phyloP scores from a whole-genome alignment of 1,284 basidiomycete genomes.

The Heterobasidion parviporum region DNA sequence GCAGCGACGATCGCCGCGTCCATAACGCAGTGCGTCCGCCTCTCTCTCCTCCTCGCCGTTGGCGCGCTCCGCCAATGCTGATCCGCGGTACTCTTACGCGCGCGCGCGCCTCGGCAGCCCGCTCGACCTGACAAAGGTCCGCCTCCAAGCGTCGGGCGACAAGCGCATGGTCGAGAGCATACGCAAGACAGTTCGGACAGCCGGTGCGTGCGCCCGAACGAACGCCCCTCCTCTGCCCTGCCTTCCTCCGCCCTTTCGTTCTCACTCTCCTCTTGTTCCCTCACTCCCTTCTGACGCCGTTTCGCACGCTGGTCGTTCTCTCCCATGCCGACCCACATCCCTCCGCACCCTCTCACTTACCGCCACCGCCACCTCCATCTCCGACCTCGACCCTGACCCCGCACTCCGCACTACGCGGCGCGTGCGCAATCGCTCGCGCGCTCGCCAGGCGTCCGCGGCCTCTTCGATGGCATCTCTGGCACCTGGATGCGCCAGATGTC shows the following conservation, averaged over 20 bases:
- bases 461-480: slow-evolving; percentile 83
- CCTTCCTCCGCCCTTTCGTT: too few relatives aligned
- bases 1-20: slow-evolving; percentile 77
- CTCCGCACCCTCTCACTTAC: too few relatives aligned
- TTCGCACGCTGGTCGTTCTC: too few relatives aligned
- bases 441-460: slow-evolving; percentile 51
- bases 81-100: neutral
- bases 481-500: slow-evolving; percentile 92
- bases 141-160: slow-evolving; percentile 81
- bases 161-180: slow-evolving; percentile 79
- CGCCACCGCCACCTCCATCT: too few relatives aligned
- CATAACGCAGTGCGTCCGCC: slow-evolving; percentile 60
- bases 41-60: neutral
- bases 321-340: too few relatives aligned
- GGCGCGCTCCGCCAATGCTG: neutral
- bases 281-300: too few relatives aligned
- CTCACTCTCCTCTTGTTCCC: too few relatives aligned
- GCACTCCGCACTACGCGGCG: too few relatives aligned
- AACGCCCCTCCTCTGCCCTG: neutral
- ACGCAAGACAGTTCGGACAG: slow-evolving; percentile 67
- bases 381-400: too few relatives aligned
- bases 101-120: slow-evolving; percentile 33
- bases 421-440: too few relatives aligned
- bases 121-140: slow-evolving; percentile 82
- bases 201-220: slow-evolving; percentile 31